Conservation (phyloP, 371 early-diverging fungal species). For the Mortierella sp. region DNA sequence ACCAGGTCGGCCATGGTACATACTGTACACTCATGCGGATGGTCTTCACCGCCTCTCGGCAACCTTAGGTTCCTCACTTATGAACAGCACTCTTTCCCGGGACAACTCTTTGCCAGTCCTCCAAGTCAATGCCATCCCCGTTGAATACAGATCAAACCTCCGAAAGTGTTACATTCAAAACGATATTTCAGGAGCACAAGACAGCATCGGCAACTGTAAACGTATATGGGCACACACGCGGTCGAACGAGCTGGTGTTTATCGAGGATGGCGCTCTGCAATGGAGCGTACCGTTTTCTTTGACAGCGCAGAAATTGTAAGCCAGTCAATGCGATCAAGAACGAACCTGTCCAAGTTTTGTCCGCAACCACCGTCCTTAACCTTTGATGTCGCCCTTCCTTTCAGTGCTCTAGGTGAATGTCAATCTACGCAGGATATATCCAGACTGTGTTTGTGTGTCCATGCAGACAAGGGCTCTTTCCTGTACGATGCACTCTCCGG, state of each 20-base stretch:
- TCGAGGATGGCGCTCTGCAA: slow-evolving; percentile 19
- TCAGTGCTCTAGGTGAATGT: slow-evolving; percentile 16
- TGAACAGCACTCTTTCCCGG: not conserved
- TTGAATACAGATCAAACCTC: slow-evolving; percentile 18
- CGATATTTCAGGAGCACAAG: not conserved
- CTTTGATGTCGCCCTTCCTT: not conserved
- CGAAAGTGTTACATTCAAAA: not conserved
- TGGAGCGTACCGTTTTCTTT: slow-evolving; percentile 18
- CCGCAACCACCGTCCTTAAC: not conserved
- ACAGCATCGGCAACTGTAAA: not conserved
- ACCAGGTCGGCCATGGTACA: not conserved
- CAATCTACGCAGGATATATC: slow-evolving; percentile 1
- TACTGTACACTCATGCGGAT: slow-evolving; percentile 4
- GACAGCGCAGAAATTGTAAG: slow-evolving; percentile 10
- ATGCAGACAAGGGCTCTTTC: not conserved
- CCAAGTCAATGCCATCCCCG: slow-evolving; percentile 3
- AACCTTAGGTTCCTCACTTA: not conserved
- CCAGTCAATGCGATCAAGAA: not conserved
- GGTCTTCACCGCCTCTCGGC: not conserved
- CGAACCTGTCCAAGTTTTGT: not conserved
- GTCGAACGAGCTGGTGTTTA: slow-evolving; percentile 23
- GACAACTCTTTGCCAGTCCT: too few relatives aligned
- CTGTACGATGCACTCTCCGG: slow-evolving; percentile 24
- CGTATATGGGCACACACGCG: slow-evolving; percentile 30
- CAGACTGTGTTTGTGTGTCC: slow-evolving; percentile 14